Evolutionary conservation across 1,139 yeast genomes (phyloP).

Genomic region (Debaryomyces fabryi): DNA sequence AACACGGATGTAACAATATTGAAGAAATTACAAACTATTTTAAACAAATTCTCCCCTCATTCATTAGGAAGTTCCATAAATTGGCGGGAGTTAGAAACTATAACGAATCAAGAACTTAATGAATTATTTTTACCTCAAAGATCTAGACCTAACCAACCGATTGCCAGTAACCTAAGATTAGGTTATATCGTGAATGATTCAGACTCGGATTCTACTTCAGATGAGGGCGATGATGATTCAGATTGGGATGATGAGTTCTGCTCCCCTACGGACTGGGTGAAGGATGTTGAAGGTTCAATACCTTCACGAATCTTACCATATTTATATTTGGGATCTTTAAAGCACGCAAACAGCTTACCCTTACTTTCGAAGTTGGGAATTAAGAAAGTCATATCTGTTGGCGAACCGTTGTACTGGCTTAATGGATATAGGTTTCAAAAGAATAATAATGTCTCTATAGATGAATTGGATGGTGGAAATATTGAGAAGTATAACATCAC

Average conservation of each 20-base stretch:
- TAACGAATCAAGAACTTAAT: slow-evolving; percentile 36
- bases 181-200: slow-evolving; percentile 32
- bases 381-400: slow-evolving; percentile 79
- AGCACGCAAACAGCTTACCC: slow-evolving; percentile 76
- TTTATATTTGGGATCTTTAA: slow-evolving; percentile 80
- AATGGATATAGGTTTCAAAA: slow-evolving; percentile 33
- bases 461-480: slow-evolving; percentile 32
- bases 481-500: slow-evolving; percentile 35
- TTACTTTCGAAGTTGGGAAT: slow-evolving; percentile 70
- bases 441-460: slow-evolving; percentile 27
- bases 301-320: slow-evolving; percentile 82
- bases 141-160: slow-evolving; percentile 6
- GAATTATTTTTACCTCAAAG: slow-evolving; percentile 21
- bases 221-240: slow-evolving; percentile 10
- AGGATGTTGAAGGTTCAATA: slow-evolving; percentile 58
- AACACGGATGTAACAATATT: slow-evolving; percentile 71
- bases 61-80: slow-evolving; percentile 16
- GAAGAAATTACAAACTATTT: slow-evolving; percentile 61
- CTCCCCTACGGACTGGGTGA: slow-evolving; percentile 36
- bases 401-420: slow-evolving; percentile 76
- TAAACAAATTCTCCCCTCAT: slow-evolving; percentile 58
- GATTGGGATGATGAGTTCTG: slow-evolving; percentile 6
- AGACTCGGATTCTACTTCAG: slow-evolving; percentile 11
- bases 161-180: slow-evolving; percentile 19
- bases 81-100: slow-evolving; percentile 31